phyloP scores from a whole-genome alignment of 257 asterid species.

The Penstemon newberryi region DNA sequence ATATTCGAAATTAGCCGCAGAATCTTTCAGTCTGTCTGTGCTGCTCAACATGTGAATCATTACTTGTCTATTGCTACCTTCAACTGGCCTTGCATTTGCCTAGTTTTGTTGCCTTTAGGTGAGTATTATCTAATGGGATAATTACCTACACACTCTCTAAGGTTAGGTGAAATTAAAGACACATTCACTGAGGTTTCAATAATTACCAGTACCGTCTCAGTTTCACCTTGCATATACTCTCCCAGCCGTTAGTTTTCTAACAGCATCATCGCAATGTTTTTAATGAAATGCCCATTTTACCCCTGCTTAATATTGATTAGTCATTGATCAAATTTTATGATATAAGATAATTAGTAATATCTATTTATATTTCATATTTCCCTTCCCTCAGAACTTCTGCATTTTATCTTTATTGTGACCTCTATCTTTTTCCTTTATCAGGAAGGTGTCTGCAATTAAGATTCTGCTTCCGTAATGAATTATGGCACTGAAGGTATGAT shows the following conservation, averaged over 20 bases:
- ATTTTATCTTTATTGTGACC: conserved; percentile 18
- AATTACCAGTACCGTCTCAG: no score
- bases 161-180: no score
- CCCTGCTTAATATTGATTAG: no score
- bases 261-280: no score
- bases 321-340: no score
- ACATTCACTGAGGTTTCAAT: no score
- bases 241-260: no score
- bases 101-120: conserved; percentile 34
- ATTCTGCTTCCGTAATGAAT: conserved; percentile 33
- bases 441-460: conserved; percentile 34
- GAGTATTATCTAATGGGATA: conserved; percentile 3
- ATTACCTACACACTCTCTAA: no score
- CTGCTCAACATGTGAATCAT: conserved; percentile 31
- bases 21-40: conserved; percentile 30
- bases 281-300: no score
- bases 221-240: no score
- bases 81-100: conserved; percentile 35
- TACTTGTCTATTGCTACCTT: conserved; percentile 32
- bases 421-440: conserved; percentile 31
- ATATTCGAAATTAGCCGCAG: conserved; percentile 14
- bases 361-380: conserved; percentile 5
- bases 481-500: conserved; percentile 45
- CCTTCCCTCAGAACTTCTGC: background rate
- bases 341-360: no score